These are phyloP conservation scores for Physcia stellaris DNA, from an alignment of 495 filamentous ascomycete genomes.

Conservation along the genomic window DNA sequence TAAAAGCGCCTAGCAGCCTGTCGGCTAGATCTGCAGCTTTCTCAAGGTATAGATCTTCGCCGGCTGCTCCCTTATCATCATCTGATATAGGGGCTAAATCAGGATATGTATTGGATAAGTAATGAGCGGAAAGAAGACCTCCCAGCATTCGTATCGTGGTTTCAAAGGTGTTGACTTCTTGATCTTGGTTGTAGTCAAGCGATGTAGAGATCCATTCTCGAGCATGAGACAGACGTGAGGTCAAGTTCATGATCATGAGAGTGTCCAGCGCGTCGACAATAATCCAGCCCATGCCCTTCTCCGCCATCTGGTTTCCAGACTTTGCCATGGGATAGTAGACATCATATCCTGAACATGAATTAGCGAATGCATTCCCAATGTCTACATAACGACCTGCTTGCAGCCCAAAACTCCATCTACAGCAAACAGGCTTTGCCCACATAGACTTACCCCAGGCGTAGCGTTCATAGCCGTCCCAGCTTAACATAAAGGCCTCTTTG, in stretches of 20 bases:
- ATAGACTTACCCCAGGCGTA: constrained; percentile 72
- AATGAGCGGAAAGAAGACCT: constrained; percentile 86
- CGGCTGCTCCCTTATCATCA: constrained; percentile 50
- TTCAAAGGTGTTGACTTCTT: constrained; percentile 95
- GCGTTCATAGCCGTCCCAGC: constrained; percentile 84
- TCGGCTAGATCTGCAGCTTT: constrained; percentile 90
- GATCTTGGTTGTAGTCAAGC: constrained; percentile 75
- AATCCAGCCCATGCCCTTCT: constrained; percentile 83
- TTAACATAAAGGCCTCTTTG: constrained; percentile 76
- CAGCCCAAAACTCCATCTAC: neutral
- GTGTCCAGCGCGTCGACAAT: constrained; percentile 95
- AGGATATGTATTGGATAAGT: constrained; percentile 65
- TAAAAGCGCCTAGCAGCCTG: constrained; percentile 73
- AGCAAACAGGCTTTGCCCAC: no score
- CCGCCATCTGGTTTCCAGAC: constrained; percentile 64
- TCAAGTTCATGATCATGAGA: constrained; percentile 96
- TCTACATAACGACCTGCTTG: no score
- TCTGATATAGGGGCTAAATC: constrained; percentile 49
- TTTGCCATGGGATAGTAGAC: constrained; percentile 74
- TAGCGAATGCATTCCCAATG: neutral
- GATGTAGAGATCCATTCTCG: constrained; percentile 80
- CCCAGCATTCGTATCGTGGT: constrained; percentile 97
- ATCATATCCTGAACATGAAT: constrained; percentile 52
- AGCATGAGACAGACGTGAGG: constrained; percentile 69
- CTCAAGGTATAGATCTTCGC: constrained; percentile 88